These are phyloP conservation scores for Scorias spongiosa DNA, from an alignment of 2,329 filamentous ascomycete genomes.

Conservation along the genomic window DNA sequence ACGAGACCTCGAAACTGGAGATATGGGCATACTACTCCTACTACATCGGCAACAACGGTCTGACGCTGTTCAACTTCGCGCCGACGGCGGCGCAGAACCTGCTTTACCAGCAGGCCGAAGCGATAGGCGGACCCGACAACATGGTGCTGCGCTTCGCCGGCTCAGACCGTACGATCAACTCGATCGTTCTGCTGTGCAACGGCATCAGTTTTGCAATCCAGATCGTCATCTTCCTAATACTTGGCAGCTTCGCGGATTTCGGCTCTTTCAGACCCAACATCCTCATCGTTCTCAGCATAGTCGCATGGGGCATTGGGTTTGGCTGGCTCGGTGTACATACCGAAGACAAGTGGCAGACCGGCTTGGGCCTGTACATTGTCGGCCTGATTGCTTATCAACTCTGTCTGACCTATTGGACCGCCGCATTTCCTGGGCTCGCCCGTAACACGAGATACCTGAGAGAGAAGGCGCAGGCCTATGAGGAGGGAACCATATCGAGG, in stretches of 20 bases:
- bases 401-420: conserved; percentile 54
- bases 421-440: conserved; percentile 44
- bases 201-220: conserved; percentile 55
- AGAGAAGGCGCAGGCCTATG: conserved; percentile 33
- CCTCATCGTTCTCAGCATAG: conserved; percentile 42
- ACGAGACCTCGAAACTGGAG: conserved; percentile 37
- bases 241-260: conserved; percentile 46
- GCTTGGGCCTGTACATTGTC: conserved; percentile 48
- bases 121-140: conserved; percentile 23
- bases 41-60: conserved; percentile 52
- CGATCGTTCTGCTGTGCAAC: conserved; percentile 49
- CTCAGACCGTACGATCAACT: conserved; percentile 43
- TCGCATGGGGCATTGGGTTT: conserved; percentile 50
- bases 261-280: conserved; percentile 49
- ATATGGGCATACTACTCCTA: conserved; percentile 36
- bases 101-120: conserved; percentile 43
- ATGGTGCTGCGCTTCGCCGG: conserved; percentile 42
- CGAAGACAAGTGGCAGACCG: conserved; percentile 43
- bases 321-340: conserved; percentile 52
- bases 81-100: conserved; percentile 52
- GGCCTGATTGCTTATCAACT: conserved; percentile 53
- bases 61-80: conserved; percentile 46
- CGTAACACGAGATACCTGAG: conserved; percentile 38
- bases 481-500: conserved; percentile 37
- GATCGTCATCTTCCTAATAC: conserved; percentile 38